phyloP scores from a whole-genome alignment of 1,139 yeast genomes.

The Yamadazyma atlantica region DNA sequence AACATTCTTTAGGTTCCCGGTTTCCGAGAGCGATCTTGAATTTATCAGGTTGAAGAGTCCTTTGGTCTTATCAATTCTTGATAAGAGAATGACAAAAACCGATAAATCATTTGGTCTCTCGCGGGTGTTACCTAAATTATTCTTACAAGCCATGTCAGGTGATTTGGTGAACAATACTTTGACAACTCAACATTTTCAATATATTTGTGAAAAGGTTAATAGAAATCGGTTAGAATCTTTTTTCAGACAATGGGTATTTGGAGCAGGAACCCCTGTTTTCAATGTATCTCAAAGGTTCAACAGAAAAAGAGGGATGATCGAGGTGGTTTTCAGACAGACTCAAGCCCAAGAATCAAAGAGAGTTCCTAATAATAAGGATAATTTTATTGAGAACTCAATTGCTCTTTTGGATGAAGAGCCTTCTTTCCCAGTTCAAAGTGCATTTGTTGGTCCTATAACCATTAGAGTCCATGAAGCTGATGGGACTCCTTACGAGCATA shows the following conservation, averaged over 20 bases:
- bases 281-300: slow-evolving; percentile 89
- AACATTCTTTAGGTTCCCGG: slow-evolving; percentile 67
- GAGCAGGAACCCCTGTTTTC: slow-evolving; percentile 86
- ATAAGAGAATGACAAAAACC: slow-evolving; percentile 92
- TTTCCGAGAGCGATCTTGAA: slow-evolving; percentile 57
- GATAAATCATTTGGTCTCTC: slow-evolving; percentile 91
- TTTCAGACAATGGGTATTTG: slow-evolving; percentile 91
- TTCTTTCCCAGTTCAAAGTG: slow-evolving; percentile 39
- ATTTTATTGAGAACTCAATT: slow-evolving; percentile 49
- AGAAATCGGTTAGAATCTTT: slow-evolving; percentile 80
- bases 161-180: slow-evolving; percentile 79
- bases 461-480: slow-evolving; percentile 97
- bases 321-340: slow-evolving; percentile 90
- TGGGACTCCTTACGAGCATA: slow-evolving; percentile 99
- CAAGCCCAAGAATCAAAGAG: slow-evolving; percentile 61
- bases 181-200: slow-evolving; percentile 82
- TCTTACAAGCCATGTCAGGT: slow-evolving; percentile 94
- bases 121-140: slow-evolving; percentile 86
- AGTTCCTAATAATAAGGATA: slow-evolving; percentile 31
- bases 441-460: slow-evolving; percentile 93
- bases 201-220: slow-evolving; percentile 91
- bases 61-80: slow-evolving; percentile 77
- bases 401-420: slow-evolving; percentile 43
- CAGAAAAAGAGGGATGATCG: slow-evolving; percentile 90
- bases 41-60: slow-evolving; percentile 83